Evolutionary conservation across 176 grass and related monocot species (phyloP).

Genomic region (Carex kokanica): DNA sequence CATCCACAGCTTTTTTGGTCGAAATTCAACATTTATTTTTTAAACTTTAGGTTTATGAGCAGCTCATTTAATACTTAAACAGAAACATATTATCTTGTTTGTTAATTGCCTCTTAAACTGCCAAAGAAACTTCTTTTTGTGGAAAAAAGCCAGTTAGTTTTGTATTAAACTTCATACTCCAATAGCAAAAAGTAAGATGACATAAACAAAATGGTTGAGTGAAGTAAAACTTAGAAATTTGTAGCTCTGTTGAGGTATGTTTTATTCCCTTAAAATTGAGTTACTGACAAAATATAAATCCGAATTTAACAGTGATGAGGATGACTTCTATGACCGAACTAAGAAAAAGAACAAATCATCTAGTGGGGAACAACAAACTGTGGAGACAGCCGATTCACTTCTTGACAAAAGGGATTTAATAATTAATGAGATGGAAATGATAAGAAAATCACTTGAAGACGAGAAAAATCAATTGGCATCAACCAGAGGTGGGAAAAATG

Average conservation of each 20-base stretch:
- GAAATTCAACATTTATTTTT: conserved; percentile 16
- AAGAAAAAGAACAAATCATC: conserved; percentile 61
- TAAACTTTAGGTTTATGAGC: background rate
- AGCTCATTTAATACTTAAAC: background rate
- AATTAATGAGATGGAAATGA: conserved; percentile 62
- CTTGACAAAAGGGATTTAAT: conserved; percentile 82
- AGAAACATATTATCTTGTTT: background rate
- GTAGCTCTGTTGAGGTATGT: background rate
- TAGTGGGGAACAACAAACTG: conserved; percentile 54
- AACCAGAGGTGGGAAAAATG: conserved; percentile 24
- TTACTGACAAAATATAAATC: conserved; percentile 1
- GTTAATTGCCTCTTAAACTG: background rate
- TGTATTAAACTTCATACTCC: background rate
- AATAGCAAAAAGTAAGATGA: conserved; percentile 1
- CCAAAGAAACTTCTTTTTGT: background rate
- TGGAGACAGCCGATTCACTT: conserved; percentile 94
- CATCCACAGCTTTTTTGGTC: background rate
- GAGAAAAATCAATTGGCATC: conserved; percentile 58
- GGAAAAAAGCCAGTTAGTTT: background rate
- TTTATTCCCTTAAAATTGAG: background rate
- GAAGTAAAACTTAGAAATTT: background rate
- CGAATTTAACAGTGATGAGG: conserved; percentile 64
- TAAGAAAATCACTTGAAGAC: conserved; percentile 66
- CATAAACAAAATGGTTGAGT: background rate
- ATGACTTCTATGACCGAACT: conserved; percentile 97